Percentiles rank a stretch among this genome's conserved stretches.
These are phyloP conservation scores for Geotrichum reessii DNA, from an alignment of 1,139 yeast species.

Conservation along the genomic window DNA sequence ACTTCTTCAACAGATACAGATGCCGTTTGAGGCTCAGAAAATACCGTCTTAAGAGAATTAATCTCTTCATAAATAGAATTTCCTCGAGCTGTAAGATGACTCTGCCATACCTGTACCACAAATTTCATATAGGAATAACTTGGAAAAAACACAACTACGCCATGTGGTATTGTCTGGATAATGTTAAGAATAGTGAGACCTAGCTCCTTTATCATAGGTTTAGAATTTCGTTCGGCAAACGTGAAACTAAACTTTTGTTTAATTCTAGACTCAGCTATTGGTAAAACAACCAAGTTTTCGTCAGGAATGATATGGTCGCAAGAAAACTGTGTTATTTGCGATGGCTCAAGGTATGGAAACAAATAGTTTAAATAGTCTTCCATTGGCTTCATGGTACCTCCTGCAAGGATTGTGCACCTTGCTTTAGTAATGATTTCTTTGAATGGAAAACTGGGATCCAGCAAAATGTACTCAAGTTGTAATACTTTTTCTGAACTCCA, in stretches of 20 bases:
- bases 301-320: slow-evolving; percentile 86
- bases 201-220: slow-evolving; percentile 44
- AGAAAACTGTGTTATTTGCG: slow-evolving; percentile 50
- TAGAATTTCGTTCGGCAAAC: slow-evolving; percentile 53
- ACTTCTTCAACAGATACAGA: slow-evolving; percentile 40
- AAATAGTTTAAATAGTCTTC: slow-evolving; percentile 59
- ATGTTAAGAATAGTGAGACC: slow-evolving; percentile 49
- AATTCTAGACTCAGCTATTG: slow-evolving; percentile 37
- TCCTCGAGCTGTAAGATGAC: slow-evolving; percentile 14
- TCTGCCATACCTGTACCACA: slow-evolving; percentile 50
- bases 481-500: slow-evolving; percentile 31
- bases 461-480: slow-evolving; percentile 59
- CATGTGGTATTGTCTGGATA: slow-evolving; percentile 53
- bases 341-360: slow-evolving; percentile 50
- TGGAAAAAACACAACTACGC: slow-evolving; percentile 78
- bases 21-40: slow-evolving; percentile 49
- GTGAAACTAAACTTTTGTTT: slow-evolving; percentile 54
- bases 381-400: slow-evolving; percentile 96
- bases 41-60: slow-evolving; percentile 32
- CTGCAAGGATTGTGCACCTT: slow-evolving; percentile 73
- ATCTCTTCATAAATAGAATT: slow-evolving; percentile 17
- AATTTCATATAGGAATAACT: slow-evolving; percentile 67
- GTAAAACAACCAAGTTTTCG: slow-evolving; percentile 56
- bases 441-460: slow-evolving; percentile 76
- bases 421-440: slow-evolving; percentile 60